Evolutionary conservation across 306 rosid genomes (phyloP), one percentile per base, ranked within the genome.

Genomic region (Cucurbita maxima): DNA sequence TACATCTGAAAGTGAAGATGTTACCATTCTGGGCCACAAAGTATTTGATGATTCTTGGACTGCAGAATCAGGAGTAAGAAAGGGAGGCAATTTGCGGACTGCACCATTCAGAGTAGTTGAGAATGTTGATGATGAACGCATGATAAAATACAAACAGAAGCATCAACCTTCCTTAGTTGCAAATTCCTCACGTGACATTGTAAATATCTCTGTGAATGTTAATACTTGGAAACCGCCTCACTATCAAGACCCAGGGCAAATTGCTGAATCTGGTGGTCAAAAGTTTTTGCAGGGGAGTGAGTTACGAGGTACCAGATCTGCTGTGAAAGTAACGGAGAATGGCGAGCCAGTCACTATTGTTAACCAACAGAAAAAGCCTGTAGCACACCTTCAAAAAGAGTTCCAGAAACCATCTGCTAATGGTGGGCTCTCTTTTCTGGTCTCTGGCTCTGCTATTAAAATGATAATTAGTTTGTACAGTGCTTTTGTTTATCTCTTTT

Each of bases 181-280:
- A 41, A 83, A 81, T 70, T 36, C 89, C 76, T 82, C 92, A 15
- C 88, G 81, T 56, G 89, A 87, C 81, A 76, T 83, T 73, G 84
- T 87, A 60, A 90, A 86, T 75, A 75, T 81, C 74, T 87, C 96
- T 61, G 85, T 79, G 75, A 86, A 85, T 84, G 87, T 82, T 74
- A 89, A 86, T 83, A 76, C 88, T 41, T 87, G 96, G 95, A 91
- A 94, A 76, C 88, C 89, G 14, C 82, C 79, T 58, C 83, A 81
- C 36, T 87, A 82, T 78, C 84, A 86, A 86, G 96, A 81, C 66
- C 75, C 84, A 34, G 80, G 87, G 80, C 91, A 82, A 80, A 74
- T 83, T 78, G 75, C 77, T 25, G 83, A 82, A 66, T 64, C 20
- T 53, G 85, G 79, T 76, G 82, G 85, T 76, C 82, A 80, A 78